These are phyloP conservation scores for Paxillus involutus DNA, from an alignment of 768 basidiomycete species.

Conservation along the genomic window DNA sequence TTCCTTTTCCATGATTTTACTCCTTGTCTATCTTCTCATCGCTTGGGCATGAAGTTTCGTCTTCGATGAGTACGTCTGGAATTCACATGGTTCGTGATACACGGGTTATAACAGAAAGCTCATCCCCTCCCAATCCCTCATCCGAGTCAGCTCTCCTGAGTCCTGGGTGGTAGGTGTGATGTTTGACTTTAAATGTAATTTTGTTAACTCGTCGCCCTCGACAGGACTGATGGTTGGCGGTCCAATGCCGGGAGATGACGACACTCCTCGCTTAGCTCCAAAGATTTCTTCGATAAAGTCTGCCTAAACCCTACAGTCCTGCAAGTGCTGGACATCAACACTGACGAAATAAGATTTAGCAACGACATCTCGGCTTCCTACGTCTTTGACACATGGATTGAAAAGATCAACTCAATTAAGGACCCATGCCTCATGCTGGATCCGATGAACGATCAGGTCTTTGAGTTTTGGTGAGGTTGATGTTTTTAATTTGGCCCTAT, in stretches of 20 bases:
- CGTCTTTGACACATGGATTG: conserved; percentile 39
- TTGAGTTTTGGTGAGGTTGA: conserved; percentile 35
- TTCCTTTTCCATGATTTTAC: neutral
- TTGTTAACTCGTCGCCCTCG: neutral
- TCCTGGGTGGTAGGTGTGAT: conserved; percentile 31
- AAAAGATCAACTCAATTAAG: conserved; percentile 31
- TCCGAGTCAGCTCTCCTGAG: conserved; percentile 37
- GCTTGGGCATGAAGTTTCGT: conserved; percentile 32
- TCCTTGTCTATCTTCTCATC: conserved; percentile 4
- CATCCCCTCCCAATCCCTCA: conserved; percentile 43
- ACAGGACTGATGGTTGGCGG: conserved; percentile 44
- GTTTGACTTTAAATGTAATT: neutral
- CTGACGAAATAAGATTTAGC: conserved; percentile 27
- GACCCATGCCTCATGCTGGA: conserved; percentile 42
- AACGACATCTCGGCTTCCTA: conserved; percentile 20
- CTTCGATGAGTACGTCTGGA: conserved; percentile 46
- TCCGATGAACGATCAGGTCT: conserved; percentile 25
- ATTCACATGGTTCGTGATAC: conserved; percentile 33
- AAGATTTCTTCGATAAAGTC: conserved; percentile 37
- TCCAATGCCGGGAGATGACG: conserved; percentile 31
- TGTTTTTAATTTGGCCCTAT: conserved; percentile 29
- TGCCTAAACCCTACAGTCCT: conserved; percentile 39
- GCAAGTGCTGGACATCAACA: conserved; percentile 27
- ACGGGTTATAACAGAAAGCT: conserved; percentile 35
- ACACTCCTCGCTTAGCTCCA: conserved; percentile 33